Base-by-base conservation (phyloP, 164 flowering plant genomes). In the Stephania cephalantha region DNA sequence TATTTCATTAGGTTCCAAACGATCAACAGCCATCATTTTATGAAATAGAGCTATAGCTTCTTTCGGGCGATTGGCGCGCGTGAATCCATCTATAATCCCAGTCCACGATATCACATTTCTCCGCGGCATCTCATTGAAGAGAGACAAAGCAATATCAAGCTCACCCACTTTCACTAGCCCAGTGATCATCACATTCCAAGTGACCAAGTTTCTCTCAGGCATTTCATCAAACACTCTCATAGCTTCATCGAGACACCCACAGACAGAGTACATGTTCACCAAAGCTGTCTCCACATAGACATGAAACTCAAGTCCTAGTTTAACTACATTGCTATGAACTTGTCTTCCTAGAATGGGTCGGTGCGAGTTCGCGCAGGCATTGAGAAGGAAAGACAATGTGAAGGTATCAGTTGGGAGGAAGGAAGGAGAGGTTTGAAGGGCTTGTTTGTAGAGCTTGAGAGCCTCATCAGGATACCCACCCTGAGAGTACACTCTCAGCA, bases 131-230 rank as follows among this genome's bases (percentile, higher is more conserved):
- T 68, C 58, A 20, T 76, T 55, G 31, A 81, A 81, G 52, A 78
- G 44, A 2, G 64, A 18, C 20, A 72, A 22, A 70, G 83, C 79
- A 55, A 64, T 64, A 74, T 79, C 58, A 13, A 81, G 65, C 45
- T 76, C 75, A 20, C 83, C 81, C 74, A 71, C 55, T 73, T 76
- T 81, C 20, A 69, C 76, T 55, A 78, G 68, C 75, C 83, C 77
- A 20, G 83, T 78, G 70, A 81, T 73, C 77, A 81, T 69, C 30
- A 71, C 79, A 76, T 78, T 81, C 79, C 81, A 81, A 69, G 79
- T 81, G 63, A 81, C 81, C 8, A n/a, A 30, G 46, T 70, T 81
- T 61, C 75, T 76, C 25, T 20, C 66, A 13, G 76, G 71, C 83
- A 81, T 76, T 58, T 55, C 30, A 9, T 78, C 67, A 42, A 81